These are phyloP conservation scores for Trichoderma brevicompactum DNA, from an alignment of 2,329 filamentous ascomycete species.

Conservation along the genomic window DNA sequence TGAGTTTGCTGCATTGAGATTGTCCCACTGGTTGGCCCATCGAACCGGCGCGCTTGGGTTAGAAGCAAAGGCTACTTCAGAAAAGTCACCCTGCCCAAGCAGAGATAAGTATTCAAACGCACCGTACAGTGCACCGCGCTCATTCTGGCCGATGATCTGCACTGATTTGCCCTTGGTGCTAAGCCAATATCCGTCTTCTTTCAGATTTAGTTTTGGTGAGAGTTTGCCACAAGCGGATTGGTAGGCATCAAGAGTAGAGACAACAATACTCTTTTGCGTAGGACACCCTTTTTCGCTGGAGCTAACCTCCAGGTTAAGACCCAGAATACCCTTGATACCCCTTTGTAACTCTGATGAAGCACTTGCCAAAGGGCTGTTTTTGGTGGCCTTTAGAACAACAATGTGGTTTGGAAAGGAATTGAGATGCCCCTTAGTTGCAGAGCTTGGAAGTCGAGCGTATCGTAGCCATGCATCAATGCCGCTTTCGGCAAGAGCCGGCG, in stretches of 20 bases:
- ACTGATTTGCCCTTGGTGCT: conserved; percentile 51
- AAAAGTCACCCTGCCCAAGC: conserved; percentile 63
- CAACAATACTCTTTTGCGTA: conserved; percentile 29
- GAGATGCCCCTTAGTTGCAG: conserved; percentile 35
- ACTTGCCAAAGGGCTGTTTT: conserved; percentile 60
- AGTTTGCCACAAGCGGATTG: conserved; percentile 44
- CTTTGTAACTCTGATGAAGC: conserved; percentile 63
- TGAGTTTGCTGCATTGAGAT: conserved; percentile 48
- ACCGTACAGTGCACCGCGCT: conserved; percentile 24
- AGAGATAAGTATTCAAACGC: conserved; percentile 45
- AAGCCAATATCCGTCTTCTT: conserved; percentile 66
- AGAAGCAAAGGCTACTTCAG: conserved; percentile 50
- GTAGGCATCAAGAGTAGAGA: conserved; percentile 35
- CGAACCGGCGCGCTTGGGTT: conserved; percentile 66
- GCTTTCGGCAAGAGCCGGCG: conserved; percentile 54
- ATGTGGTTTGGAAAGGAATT: conserved; percentile 53
- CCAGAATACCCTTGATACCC: conserved; percentile 62
- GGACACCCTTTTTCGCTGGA: background rate
- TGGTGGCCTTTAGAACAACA: conserved; percentile 57
- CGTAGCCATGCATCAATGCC: conserved; percentile 67
- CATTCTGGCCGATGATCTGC: conserved; percentile 31
- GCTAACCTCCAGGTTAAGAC: conserved; percentile 45
- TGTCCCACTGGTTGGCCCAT: conserved; percentile 77
- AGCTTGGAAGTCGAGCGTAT: conserved; percentile 58
- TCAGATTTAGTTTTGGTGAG: conserved; percentile 46